A percentile compares a stretch with the other conserved stretches of the same genome.
These are phyloP conservation scores for Jatropha podagrica DNA, from an alignment of 441 rosid genomes.

Conservation along the genomic window DNA sequence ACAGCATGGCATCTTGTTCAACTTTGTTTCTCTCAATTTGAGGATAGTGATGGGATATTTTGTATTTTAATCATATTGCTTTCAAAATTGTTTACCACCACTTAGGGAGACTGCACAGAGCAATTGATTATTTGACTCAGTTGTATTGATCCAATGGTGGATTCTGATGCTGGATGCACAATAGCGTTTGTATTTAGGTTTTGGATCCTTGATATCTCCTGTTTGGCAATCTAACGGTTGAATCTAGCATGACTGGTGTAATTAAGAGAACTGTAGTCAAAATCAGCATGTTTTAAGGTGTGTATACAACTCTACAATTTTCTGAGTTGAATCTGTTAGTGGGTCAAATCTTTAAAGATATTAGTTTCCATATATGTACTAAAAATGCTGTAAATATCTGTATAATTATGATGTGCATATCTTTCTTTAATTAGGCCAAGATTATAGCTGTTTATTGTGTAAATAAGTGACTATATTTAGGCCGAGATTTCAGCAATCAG, in stretches of 20 bases:
- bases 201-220: too few species aligned
- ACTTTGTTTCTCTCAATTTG: background rate
- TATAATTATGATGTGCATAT: too few species aligned
- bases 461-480: too few species aligned
- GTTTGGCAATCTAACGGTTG: background rate
- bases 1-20: background rate
- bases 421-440: too few species aligned
- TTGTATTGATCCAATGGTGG: background rate
- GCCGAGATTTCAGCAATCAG: too few species aligned
- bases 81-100: background rate
- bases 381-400: too few species aligned
- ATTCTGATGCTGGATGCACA: constrained; percentile 1
- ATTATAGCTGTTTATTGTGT: too few species aligned
- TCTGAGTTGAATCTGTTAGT: too few species aligned
- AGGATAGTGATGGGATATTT: background rate
- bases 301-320: too few species aligned
- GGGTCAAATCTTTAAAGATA: too few species aligned
- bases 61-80: background rate
- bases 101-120: background rate
- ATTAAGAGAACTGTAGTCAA: background rate
- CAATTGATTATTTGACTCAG: background rate
- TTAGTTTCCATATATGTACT: too few species aligned
- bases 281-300: too few species aligned
- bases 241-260: background rate
- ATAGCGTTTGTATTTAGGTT: background rate